Conservation (phyloP, 352 stramenopile species). For the Pythium monospermum region DNA sequence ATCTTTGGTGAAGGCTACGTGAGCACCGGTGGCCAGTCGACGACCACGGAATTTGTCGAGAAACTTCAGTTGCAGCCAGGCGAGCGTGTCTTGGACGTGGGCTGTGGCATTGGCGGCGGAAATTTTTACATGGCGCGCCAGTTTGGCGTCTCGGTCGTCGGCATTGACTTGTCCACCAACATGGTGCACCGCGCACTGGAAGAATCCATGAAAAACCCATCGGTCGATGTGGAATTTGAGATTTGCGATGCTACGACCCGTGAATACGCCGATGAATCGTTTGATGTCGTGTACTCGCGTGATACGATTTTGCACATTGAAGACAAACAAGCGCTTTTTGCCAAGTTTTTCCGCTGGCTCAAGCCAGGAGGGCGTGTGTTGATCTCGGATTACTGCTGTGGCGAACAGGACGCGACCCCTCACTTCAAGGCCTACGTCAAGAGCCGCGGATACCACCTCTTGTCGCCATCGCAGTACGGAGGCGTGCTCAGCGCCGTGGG, state of each 20-base stretch:
- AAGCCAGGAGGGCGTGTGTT: slow-evolving; percentile 57
- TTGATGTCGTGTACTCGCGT: slow-evolving; percentile 63
- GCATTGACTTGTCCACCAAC: slow-evolving; percentile 40
- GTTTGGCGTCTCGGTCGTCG: slow-evolving; percentile 49
- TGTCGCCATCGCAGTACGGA: slow-evolving; percentile 30
- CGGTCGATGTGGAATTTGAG: slow-evolving; percentile 33
- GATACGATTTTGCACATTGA: slow-evolving; percentile 76
- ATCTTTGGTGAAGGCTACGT: slow-evolving; percentile 44
- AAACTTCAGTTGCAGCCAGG: slow-evolving; percentile 25
- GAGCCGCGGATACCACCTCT: slow-evolving; percentile 28
- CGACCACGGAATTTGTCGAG: slow-evolving; percentile 42
- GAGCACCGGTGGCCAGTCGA: slow-evolving; percentile 33
- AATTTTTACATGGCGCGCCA: slow-evolving; percentile 76
- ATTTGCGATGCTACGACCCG: slow-evolving; percentile 32
- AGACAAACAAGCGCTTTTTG: slow-evolving; percentile 54
- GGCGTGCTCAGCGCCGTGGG: slow-evolving; percentile 22
- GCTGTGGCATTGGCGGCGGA: slow-evolving; percentile 73
- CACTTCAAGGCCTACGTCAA: slow-evolving; percentile 35
- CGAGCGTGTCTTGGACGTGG: slow-evolving; percentile 59
- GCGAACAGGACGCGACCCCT: slow-evolving; percentile 19
- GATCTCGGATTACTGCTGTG: slow-evolving; percentile 54
- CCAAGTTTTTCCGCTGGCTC: slow-evolving; percentile 61
- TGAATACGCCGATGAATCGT: slow-evolving; percentile 20
- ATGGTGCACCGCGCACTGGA: slow-evolving; percentile 30
- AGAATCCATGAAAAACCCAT: slow-evolving; percentile 8